Evolutionary conservation across 108 stramenopile genomes (phyloP).

Genomic region (Skeletonema costatum): DNA sequence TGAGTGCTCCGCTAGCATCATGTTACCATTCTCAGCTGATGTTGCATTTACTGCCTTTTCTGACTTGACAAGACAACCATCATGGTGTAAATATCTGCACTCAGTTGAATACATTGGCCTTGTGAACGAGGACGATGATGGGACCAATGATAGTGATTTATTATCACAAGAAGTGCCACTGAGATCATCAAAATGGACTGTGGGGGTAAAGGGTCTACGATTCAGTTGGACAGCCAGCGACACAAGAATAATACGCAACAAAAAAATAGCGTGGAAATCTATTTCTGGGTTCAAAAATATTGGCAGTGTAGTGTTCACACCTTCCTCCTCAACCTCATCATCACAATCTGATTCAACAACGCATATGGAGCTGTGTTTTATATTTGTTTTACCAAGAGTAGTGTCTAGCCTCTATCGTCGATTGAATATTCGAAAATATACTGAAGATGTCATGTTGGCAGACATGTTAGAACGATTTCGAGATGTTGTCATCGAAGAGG

Average conservation of each 20-base stretch:
- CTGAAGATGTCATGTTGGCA: constrained; percentile 64
- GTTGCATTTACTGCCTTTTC: constrained; percentile 84
- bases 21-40: constrained; percentile 65
- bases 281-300: constrained; percentile 72
- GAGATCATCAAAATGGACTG: constrained; percentile 69
- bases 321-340: not conserved
- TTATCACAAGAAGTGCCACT: constrained; percentile 9
- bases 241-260: constrained; percentile 54
- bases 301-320: constrained; percentile 57
- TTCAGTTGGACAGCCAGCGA: constrained; percentile 70
- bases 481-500: constrained; percentile 59
- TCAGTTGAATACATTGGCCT: constrained; percentile 59
- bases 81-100: constrained; percentile 76
- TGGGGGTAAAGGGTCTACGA: constrained; percentile 60
- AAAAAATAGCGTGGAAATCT: constrained; percentile 72
- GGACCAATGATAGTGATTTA: not conserved
- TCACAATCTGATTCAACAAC: constrained; percentile 10
- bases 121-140: constrained; percentile 11
- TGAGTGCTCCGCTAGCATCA: constrained; percentile 42
- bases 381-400: constrained; percentile 61
- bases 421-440: constrained; percentile 54
- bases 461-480: constrained; percentile 69
- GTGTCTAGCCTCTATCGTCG: constrained; percentile 58
- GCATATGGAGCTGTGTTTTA: constrained; percentile 63
- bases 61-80: constrained; percentile 73